These are phyloP conservation scores for Corylus americana DNA, from an alignment of 306 rosid species.

Conservation along the genomic window DNA sequence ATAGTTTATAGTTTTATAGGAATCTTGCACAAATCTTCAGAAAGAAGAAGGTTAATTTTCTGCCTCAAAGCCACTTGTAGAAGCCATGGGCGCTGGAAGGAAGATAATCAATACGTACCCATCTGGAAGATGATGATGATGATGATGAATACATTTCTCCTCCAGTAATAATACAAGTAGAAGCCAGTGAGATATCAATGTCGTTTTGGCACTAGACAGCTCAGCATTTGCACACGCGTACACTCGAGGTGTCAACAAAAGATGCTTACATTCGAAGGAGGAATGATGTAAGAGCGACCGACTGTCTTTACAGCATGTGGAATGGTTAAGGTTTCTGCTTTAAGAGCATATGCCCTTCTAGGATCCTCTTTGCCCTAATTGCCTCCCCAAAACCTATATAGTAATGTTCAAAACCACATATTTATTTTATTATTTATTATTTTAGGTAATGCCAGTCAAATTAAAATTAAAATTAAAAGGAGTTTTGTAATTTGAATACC, in stretches of 20 bases:
- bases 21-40: not conserved
- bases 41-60: not conserved
- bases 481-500: no score
- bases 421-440: no score
- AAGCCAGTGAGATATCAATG: conserved; percentile 2
- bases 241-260: not conserved
- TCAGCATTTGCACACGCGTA: conserved; percentile 15
- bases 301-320: not conserved
- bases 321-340: not conserved
- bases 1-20: not conserved
- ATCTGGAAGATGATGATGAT: no score
- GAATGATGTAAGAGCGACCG: conserved; percentile 9
- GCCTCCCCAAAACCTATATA: no score
- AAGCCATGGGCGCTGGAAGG: not conserved
- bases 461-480: no score
- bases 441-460: no score
- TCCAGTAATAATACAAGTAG: not conserved
- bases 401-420: no score
- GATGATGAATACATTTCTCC: not conserved
- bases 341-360: not conserved
- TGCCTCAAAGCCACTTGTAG: not conserved
- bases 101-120: no score
- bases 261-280: conserved; percentile 19
- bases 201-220: not conserved
- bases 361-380: not conserved